phyloP scores from a whole-genome alignment of 306 rosid species.

The Adenanthera pavonina region DNA sequence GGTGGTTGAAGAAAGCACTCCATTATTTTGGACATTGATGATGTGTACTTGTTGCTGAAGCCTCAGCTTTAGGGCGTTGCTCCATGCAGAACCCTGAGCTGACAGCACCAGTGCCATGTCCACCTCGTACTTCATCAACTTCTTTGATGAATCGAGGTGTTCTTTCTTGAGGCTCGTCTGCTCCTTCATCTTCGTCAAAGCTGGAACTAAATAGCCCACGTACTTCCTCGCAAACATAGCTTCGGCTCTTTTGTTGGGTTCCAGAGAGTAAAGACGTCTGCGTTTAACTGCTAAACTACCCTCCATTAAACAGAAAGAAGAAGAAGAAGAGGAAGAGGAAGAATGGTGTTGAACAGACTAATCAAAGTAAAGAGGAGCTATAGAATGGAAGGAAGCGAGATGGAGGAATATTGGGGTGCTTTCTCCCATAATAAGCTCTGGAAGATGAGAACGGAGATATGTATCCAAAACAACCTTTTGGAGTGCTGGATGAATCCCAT shows the following conservation, averaged over 20 bases:
- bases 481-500: conserved; percentile 23
- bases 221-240: conserved; percentile 59
- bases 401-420: conserved; percentile 15
- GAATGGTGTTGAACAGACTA: not conserved
- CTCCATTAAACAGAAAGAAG: conserved; percentile 38
- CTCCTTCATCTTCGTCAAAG: conserved; percentile 56
- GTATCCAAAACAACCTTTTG: conserved; percentile 48
- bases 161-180: conserved; percentile 2
- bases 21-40: not conserved
- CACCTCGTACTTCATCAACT: conserved; percentile 60
- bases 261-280: conserved; percentile 53
- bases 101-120: conserved; percentile 79
- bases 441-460: conserved; percentile 14
- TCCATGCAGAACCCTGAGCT: conserved; percentile 70
- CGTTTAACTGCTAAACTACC: conserved; percentile 47
- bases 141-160: not conserved
- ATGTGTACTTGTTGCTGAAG: conserved; percentile 36
- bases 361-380: not conserved
- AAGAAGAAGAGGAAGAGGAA: not conserved
- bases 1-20: not conserved
- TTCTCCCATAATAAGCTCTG: not conserved
- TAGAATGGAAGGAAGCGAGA: conserved; percentile 20
- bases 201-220: conserved; percentile 54
- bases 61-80: conserved; percentile 56
- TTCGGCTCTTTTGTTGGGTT: conserved; percentile 50